Conservation (phyloP, 495 filamentous ascomycete species). For the Penicillium lagena region DNA sequence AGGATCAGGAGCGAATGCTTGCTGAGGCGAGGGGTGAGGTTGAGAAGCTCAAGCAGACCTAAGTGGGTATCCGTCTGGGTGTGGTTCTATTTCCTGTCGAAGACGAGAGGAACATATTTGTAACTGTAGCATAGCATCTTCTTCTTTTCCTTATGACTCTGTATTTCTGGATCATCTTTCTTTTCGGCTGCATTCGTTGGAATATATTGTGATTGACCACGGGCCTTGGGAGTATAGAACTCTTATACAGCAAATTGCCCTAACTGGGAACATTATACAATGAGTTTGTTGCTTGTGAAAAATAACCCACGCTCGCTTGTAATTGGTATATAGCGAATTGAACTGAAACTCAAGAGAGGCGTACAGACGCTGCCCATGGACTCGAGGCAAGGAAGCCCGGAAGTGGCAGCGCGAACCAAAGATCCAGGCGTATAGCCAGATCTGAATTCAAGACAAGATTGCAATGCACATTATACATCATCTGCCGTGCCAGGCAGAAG, state of each 20-base stretch:
- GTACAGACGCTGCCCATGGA: neutral
- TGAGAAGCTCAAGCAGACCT: slow-evolving; percentile 30
- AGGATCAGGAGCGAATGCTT: slow-evolving; percentile 55
- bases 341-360: no score
- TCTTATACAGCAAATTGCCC: no score
- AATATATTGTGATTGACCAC: no score
- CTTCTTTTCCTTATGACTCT: slow-evolving; percentile 14
- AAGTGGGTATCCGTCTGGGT: slow-evolving; percentile 12
- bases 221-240: no score
- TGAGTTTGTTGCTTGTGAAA: no score
- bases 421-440: neutral
- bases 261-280: no score
- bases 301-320: no score
- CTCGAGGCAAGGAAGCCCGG: neutral
- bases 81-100: slow-evolving; percentile 1
- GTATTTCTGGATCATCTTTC: slow-evolving; percentile 20
- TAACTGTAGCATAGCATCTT: slow-evolving; percentile 39
- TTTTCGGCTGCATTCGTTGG: neutral
- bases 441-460: neutral
- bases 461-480: slow-evolving; percentile 3
- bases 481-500: neutral
- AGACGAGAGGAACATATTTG: slow-evolving; percentile 3
- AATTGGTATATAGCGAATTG: no score
- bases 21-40: slow-evolving; percentile 51
- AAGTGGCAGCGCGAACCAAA: neutral